Evolutionary conservation across 805 yeast species (phyloP).

Genomic region (Metschnikowia continentalis): DNA sequence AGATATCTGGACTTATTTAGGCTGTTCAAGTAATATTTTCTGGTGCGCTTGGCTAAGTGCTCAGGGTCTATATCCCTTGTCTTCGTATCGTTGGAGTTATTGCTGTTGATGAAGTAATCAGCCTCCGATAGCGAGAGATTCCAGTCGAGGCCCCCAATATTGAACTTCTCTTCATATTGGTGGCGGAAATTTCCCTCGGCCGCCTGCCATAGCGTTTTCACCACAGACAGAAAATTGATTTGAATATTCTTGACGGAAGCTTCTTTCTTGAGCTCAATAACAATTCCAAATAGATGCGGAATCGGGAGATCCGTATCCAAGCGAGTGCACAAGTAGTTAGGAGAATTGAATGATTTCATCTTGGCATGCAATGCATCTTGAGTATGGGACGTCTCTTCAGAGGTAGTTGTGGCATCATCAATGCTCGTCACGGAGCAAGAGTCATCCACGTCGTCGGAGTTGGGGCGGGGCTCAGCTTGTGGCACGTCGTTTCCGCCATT

Average conservation of each 20-base stretch:
- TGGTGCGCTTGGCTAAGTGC: slow-evolving; percentile 39
- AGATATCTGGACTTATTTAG: slow-evolving; percentile 7
- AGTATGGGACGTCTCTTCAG: slow-evolving; percentile 6
- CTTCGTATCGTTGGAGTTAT: slow-evolving; percentile 42
- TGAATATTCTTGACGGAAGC: slow-evolving; percentile 34
- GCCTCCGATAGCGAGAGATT: slow-evolving; percentile 32
- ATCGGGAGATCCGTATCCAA: slow-evolving; percentile 40
- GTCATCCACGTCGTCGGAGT: background rate
- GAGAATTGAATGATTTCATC: slow-evolving; percentile 26
- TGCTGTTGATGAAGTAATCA: slow-evolving; percentile 39
- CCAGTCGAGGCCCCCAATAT: slow-evolving; percentile 48
- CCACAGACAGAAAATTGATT: slow-evolving; percentile 41
- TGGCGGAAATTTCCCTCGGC: slow-evolving; percentile 48
- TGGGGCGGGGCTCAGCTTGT: slow-evolving; percentile 7
- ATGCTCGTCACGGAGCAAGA: background rate
- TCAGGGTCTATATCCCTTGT: slow-evolving; percentile 40
- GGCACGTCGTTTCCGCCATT: slow-evolving; percentile 29
- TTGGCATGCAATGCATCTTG: slow-evolving; percentile 12
- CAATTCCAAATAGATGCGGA: slow-evolving; percentile 52
- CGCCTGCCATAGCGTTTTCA: slow-evolving; percentile 49
- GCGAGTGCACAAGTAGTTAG: slow-evolving; percentile 33
- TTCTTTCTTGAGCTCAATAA: slow-evolving; percentile 42
- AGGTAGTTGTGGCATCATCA: background rate
- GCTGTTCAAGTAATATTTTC: slow-evolving; percentile 22
- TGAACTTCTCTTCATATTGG: slow-evolving; percentile 44